phyloP scores from a whole-genome alignment of 1,284 basidiomycete species.

The Cryptococcus neoformans region DNA sequence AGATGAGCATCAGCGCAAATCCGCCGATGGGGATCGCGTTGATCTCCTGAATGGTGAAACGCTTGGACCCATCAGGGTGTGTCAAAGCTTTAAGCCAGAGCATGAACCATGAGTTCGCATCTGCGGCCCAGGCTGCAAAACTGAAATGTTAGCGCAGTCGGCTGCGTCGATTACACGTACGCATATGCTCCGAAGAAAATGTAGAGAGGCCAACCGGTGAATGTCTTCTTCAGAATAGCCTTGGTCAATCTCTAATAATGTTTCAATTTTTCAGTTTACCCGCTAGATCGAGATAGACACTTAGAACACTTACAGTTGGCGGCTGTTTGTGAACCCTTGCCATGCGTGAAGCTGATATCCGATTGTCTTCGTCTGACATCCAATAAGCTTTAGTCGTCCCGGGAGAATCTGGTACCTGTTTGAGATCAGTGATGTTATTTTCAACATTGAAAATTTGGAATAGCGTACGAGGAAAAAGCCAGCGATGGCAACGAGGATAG shows the following conservation, averaged over 20 bases:
- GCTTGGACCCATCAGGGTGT: background rate
- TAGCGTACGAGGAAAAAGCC: no score
- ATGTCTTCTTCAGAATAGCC: background rate
- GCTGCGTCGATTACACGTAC: background rate
- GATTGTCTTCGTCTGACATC: no score
- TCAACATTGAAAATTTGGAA: no score
- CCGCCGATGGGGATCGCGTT: background rate
- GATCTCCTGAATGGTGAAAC: background rate
- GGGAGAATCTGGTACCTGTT: background rate
- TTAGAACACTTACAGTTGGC: constrained; percentile 4
- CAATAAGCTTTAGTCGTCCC: no score
- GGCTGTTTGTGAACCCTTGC: no score
- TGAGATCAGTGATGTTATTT: background rate
- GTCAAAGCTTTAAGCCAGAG: constrained; percentile 1
- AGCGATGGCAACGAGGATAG: no score
- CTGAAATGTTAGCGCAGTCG: background rate
- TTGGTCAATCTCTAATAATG: background rate
- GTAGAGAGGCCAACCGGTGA: background rate
- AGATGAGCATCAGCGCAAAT: background rate
- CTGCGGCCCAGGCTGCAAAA: background rate
- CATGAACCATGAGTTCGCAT: background rate
- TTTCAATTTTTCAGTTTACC: background rate
- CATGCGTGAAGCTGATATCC: no score
- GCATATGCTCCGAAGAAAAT: background rate
- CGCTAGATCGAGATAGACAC: constrained; percentile 3